Evolutionary conservation across 345 rosid species (phyloP).

Genomic region (Turnera subulata): DNA sequence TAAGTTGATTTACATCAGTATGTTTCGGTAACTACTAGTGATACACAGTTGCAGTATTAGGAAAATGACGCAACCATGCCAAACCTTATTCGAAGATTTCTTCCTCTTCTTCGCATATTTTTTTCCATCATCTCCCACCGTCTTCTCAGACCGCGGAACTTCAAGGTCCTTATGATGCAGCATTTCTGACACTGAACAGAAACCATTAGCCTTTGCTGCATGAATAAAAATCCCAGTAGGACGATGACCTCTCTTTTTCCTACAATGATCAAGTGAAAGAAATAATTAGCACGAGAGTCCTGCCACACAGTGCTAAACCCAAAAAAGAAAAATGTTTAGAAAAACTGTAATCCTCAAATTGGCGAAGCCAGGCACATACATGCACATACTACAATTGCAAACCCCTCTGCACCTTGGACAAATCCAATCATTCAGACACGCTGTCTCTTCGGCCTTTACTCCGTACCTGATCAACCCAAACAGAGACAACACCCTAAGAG

Average conservation of each 20-base stretch:
- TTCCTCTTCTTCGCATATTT: neutral
- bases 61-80: neutral
- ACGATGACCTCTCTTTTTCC: neutral
- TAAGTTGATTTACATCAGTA: neutral
- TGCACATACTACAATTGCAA: conserved; percentile 63
- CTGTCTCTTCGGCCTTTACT: conserved; percentile 45
- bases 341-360: neutral
- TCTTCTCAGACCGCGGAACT: neutral
- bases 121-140: neutral
- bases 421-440: conserved; percentile 40
- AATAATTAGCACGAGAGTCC: too few species aligned
- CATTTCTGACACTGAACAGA: neutral
- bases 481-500: neutral
- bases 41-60: neutral
- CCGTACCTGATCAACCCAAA: conserved; percentile 46
- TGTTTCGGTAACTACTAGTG: neutral
- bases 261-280: neutral
- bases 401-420: conserved; percentile 71
- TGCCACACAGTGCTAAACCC: too few species aligned
- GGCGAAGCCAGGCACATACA: neutral
- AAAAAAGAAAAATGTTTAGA: neutral
- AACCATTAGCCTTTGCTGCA: neutral
- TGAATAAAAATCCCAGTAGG: neutral
- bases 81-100: neutral
- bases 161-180: neutral